Evolutionary conservation across 108 stramenopile species (phyloP), one percentile per base, ranked within the genome.

Genomic region (Skeletonema potamos): DNA sequence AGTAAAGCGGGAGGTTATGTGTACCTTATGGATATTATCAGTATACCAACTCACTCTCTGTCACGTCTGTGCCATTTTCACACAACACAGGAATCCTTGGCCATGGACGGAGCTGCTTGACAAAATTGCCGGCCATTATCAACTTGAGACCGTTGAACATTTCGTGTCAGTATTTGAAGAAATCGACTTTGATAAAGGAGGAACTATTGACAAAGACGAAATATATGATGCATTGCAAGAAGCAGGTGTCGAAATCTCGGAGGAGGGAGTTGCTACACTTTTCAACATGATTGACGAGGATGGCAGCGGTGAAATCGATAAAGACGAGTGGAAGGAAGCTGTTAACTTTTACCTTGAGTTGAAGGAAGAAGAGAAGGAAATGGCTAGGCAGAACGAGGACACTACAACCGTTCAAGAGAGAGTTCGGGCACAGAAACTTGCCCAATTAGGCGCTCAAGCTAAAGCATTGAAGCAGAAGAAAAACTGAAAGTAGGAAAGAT

Each of bases 301-400:
- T 34, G 59, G 48, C 15, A 70, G 66, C 34, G 81, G 81, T 8
- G 51, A 33, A 5, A 73, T 82, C 13, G 39, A 44, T 27, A 17
- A 55, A n/a, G 58, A 73, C 3, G 81, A 82, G 58, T 82, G 81
- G 81, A 46, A 36, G 13, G 34, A 26, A 1, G 26, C 73, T 2
- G 73, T 68, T 2, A 28, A 64, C 48, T 51, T 51, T 51, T 51
- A 51, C 8, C 37, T 54, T 4, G 59, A 54, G 36, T 18, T 60
- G 18, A 60, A 54, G 59, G 54, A 54, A 10, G 59, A 60, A 60
- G 59, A 2, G 59, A 60, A 60, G 6, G 10, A 37, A 37, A 37
- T 0, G 36, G 36, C 36, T 10, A 37, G 6, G 36, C 10, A 10
- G 36, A 11, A 37, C 0, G 9, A 37, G 7, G 36, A 37, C 36